Evolutionary conservation across 208 protist genomes (phyloP).

Genomic region (Leishmania arabica): DNA sequence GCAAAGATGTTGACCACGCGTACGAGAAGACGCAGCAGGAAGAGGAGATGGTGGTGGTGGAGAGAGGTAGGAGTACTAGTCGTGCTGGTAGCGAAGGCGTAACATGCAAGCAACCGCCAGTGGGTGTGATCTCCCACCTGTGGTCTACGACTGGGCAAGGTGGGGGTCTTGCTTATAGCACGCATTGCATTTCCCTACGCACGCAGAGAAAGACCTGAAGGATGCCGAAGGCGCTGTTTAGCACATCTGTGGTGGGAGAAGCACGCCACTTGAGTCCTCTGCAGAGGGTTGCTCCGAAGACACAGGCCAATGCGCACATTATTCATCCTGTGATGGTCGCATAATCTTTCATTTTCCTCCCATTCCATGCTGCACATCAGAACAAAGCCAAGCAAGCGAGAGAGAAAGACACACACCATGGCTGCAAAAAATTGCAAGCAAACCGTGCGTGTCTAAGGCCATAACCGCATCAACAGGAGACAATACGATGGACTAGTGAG

Average conservation of each 20-base stretch:
- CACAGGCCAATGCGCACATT: neutral
- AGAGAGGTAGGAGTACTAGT: neutral
- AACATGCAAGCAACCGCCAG: neutral
- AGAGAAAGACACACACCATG: slow-evolving; percentile 3
- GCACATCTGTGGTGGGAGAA: neutral
- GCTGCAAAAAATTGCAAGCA: neutral
- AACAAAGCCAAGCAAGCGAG: neutral
- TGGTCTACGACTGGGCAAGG: neutral
- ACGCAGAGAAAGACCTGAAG: neutral
- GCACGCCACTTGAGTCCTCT: neutral
- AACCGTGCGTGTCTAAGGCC: neutral
- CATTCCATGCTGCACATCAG: neutral
- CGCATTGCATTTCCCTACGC: neutral
- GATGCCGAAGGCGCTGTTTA: neutral
- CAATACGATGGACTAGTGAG: neutral
- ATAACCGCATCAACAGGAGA: neutral
- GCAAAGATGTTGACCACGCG: neutral
- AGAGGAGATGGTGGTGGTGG: neutral
- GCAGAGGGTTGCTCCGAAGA: neutral
- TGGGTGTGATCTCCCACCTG: neutral
- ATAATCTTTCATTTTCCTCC: neutral
- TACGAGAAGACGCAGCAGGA: neutral
- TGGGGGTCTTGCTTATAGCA: neutral
- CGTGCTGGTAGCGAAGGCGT: neutral
- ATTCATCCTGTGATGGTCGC: neutral